Percentiles rank a stretch among this genome's conserved stretches.
These are phyloP conservation scores for Curvularia eragrostidis DNA, from an alignment of 2,329 filamentous ascomycete genomes.

Conservation along the genomic window DNA sequence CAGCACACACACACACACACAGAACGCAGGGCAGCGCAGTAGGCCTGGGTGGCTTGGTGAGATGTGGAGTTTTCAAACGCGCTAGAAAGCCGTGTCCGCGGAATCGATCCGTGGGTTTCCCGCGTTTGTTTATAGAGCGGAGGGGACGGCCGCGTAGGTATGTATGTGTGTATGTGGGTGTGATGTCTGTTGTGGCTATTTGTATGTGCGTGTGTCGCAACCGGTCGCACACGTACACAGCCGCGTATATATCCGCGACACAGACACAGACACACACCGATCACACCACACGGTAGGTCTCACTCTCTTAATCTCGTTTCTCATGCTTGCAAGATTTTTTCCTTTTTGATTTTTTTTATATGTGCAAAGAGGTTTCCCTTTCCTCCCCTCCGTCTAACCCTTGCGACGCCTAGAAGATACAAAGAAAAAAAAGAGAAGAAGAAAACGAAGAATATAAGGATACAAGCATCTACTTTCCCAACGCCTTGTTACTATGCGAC, in stretches of 20 bases:
- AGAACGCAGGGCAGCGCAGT: not conserved
- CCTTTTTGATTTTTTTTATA: not conserved
- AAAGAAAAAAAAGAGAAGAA: not conserved
- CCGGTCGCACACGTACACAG: not conserved
- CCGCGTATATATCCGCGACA: not conserved
- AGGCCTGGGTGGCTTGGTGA: not conserved
- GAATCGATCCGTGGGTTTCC: not conserved
- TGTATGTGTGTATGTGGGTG: not conserved
- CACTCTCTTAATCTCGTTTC: not conserved
- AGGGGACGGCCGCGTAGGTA: not conserved
- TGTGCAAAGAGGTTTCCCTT: not conserved
- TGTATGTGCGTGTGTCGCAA: not conserved
- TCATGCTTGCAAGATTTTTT: not conserved
- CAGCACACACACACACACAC: not conserved
- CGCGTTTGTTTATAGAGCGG: not conserved
- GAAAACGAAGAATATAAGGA: not conserved
- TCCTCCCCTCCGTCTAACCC: not conserved
- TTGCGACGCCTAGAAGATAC: not conserved
- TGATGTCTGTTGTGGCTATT: not conserved
- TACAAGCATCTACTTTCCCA: not conserved
- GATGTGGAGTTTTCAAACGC: not conserved
- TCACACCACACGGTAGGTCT: not conserved
- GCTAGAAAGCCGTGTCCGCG: not conserved
- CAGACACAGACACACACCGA: not conserved
- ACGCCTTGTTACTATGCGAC: slow-evolving; percentile 6